Conservation (phyloP, 352 stramenopile genomes). For the Pythium dissotocum region DNA sequence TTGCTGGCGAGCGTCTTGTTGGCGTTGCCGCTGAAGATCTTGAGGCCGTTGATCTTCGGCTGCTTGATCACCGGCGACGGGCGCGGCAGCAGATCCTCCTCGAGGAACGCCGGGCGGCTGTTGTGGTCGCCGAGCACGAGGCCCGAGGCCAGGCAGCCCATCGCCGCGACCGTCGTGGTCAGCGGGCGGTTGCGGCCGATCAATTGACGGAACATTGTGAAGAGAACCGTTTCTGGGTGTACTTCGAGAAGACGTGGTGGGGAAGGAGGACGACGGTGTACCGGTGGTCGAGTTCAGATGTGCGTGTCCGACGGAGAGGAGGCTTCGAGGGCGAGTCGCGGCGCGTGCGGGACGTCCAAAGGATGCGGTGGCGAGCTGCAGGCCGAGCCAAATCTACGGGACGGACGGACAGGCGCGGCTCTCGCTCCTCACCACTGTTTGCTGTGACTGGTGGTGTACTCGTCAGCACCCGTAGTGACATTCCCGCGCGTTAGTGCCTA, state of each 20-base stretch:
- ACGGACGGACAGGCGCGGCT: not conserved
- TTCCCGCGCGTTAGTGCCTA: conserved; percentile 1
- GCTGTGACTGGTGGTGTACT: conserved; percentile 31
- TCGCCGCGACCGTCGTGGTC: conserved; percentile 48
- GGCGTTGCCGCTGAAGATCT: conserved; percentile 98
- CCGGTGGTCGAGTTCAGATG: conserved; percentile 20
- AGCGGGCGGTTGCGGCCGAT: conserved; percentile 52
- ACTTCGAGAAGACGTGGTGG: no score
- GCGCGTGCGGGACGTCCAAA: conserved; percentile 13
- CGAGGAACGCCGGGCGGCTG: conserved; percentile 38
- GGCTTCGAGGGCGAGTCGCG: no score
- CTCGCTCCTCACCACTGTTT: conserved; percentile 4
- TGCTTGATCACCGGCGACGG: conserved; percentile 75
- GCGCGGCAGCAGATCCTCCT: conserved; percentile 52
- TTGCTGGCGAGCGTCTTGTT: conserved; percentile 97
- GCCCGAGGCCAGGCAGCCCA: conserved; percentile 48
- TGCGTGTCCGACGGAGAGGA: not conserved
- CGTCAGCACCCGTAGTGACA: conserved; percentile 3
- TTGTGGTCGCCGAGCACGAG: conserved; percentile 43
- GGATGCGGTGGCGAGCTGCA: conserved; percentile 6
- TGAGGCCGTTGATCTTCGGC: conserved; percentile 92
- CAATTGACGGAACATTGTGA: conserved; percentile 71
- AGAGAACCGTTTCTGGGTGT: no score
- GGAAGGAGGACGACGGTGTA: conserved; percentile 1
- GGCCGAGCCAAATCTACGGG: not conserved